Evolutionary conservation across 2,329 filamentous ascomycete species (phyloP).

Genomic region (Monilinia fructicola): DNA sequence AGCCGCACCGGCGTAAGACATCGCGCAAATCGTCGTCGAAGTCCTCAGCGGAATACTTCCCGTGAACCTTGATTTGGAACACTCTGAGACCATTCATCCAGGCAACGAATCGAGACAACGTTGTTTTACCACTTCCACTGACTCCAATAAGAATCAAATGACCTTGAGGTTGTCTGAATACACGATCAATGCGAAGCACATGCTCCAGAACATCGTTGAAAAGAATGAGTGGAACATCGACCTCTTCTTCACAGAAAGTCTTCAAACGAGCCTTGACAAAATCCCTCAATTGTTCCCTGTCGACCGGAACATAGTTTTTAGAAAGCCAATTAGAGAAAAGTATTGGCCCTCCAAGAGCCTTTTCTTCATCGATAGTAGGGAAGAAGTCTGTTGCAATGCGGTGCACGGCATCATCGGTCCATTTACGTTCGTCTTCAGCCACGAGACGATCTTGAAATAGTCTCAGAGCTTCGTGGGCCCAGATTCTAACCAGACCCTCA

Average conservation of each 20-base stretch:
- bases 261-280: constrained; percentile 96
- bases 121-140: constrained; percentile 98
- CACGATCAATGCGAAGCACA: constrained; percentile 94
- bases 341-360: constrained; percentile 88
- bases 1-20: constrained; percentile 88
- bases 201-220: constrained; percentile 99
- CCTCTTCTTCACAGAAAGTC: constrained; percentile 99
- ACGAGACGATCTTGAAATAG: constrained; percentile 98
- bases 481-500: constrained; percentile 92
- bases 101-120: constrained; percentile 92
- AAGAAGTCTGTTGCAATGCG: constrained; percentile 89
- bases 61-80: constrained; percentile 99
- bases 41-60: constrained; percentile 96
- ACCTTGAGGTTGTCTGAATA: constrained; percentile 96
- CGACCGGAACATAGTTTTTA: constrained; percentile 96
- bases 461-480: constrained; percentile 94
- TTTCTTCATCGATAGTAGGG: constrained; percentile 88
- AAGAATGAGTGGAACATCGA: constrained; percentile 96
- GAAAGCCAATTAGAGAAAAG: constrained; percentile 99
- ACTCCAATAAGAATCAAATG: constrained; percentile 98
- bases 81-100: constrained; percentile 99
- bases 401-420: constrained; percentile 87
- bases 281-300: constrained; percentile 89
- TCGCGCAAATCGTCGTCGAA: constrained; percentile 97
- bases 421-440: constrained; percentile 87